Evolutionary conservation across 2,329 filamentous ascomycete species (phyloP), one percentile per base, ranked within the genome.

Genomic region (Didymella glomerata): DNA sequence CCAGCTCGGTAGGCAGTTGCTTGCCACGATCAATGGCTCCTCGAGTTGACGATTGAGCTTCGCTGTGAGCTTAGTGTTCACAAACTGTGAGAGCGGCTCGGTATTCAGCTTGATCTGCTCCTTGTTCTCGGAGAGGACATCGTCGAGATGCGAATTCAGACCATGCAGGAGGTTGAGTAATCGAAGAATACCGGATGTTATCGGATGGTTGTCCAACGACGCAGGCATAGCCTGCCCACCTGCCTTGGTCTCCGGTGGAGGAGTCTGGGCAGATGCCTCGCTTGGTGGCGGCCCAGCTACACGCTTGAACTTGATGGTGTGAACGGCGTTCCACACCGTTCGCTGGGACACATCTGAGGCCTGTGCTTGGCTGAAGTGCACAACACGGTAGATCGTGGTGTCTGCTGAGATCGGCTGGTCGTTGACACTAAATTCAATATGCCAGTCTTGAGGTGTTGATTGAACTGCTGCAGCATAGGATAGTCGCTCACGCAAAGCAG

Each of bases 21-120:
- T 98, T 4, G 95, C 95, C 49, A 99, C 95, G 65, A 99, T 96
- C 63, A 99, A 81, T 10, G 95, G 95, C 78, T 99, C 96, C 74
- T 99, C 95, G 13, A 99, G 82, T 76, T 99, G 96, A 27, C 95
- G 89, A 73, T 99, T 99, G 56, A 99, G 85, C 80, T 99, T 99
- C 1, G 95, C 96, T 0, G 95, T 99, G 36, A 99, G 85, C 77
- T 99, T 99, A 0, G 95, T 97, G 74, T 99, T 99, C 78, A 99
- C 95, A 69, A 99, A 99, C 68, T 98, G 93, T 2, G 93, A 90
- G 46, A 96, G 78, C 0, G 94, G 91, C 77, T 98, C 94, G 1
- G 89, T 84, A 48, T 91, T 91, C 27, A 96, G 81, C 62, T 87
- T 88, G 58, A 90, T 79, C 2, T 85, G 80, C 51, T 88, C 88